These are phyloP conservation scores for Immersiella caudata DNA, from an alignment of 495 filamentous ascomycete genomes.

Conservation along the genomic window DNA sequence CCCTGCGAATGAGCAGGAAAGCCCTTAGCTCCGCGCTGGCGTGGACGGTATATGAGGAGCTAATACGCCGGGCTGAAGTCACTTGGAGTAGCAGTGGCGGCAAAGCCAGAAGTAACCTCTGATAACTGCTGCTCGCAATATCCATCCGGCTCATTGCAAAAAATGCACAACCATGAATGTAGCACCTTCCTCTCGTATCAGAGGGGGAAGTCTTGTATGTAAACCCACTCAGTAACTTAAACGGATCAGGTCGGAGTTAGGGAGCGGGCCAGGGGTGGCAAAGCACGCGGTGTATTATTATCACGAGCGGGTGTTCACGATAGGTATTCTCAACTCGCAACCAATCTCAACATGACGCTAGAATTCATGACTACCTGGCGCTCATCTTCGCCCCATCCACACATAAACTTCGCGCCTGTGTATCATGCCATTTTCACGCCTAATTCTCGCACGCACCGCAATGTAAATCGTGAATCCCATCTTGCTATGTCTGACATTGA, in stretches of 20 bases:
- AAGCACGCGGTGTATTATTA: background rate
- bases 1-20: conserved; percentile 86
- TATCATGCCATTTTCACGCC: background rate
- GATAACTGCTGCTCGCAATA: background rate
- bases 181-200: background rate
- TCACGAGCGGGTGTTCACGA: background rate
- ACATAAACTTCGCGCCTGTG: background rate
- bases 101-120: conserved; percentile 16
- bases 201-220: background rate
- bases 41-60: conserved; percentile 96
- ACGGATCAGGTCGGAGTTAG: background rate
- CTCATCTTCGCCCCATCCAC: background rate
- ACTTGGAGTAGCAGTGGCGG: conserved; percentile 46
- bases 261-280: background rate
- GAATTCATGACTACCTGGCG: background rate
- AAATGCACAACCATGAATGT: background rate
- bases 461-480: background rate
- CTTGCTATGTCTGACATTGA: background rate
- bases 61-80: conserved; percentile 75
- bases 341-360: background rate
- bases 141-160: no score
- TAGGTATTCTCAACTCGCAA: background rate
- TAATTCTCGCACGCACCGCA: background rate
- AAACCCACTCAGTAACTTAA: background rate
- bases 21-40: conserved; percentile 88